phyloP scores from a whole-genome alignment of 306 rosid species.

The Begonia peltatifolia region DNA sequence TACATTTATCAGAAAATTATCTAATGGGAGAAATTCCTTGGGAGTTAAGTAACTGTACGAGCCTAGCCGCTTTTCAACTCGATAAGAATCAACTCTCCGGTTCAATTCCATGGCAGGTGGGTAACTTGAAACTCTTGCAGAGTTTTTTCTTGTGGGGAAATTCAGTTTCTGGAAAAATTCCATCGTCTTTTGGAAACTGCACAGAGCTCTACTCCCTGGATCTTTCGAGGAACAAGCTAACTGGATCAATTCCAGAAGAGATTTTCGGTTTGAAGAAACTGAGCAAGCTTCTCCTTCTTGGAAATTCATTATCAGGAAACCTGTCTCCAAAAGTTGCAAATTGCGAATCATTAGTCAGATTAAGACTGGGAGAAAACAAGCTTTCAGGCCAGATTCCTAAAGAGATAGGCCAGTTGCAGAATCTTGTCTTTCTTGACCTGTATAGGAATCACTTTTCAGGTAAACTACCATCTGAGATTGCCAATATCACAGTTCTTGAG shows the following conservation, averaged over 20 bases:
- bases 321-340: conserved; percentile 55
- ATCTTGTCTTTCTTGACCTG: conserved; percentile 87
- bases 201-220: conserved; percentile 84
- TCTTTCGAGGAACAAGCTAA: conserved; percentile 83
- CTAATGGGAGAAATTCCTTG: conserved; percentile 55
- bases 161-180: conserved; percentile 70
- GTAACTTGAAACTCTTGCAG: conserved; percentile 56
- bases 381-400: conserved; percentile 79
- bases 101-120: conserved; percentile 66
- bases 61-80: conserved; percentile 80
- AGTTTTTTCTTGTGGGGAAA: conserved; percentile 91
- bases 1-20: conserved; percentile 78
- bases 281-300: conserved; percentile 92
- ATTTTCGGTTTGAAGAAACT: conserved; percentile 81
- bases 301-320: conserved; percentile 68
- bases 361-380: conserved; percentile 88
- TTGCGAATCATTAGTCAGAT: conserved; percentile 67
- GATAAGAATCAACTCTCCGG: conserved; percentile 92
- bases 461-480: conserved; percentile 61
- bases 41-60: conserved; percentile 81
- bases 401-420: conserved; percentile 74
- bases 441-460: conserved; percentile 86
- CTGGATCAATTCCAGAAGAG: conserved; percentile 84
- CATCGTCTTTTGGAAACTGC: conserved; percentile 80
- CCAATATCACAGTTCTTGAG: conserved; percentile 82